These are phyloP conservation scores for Alternaria sp. DNA, from an alignment of 2,329 filamentous ascomycete species.

Conservation along the genomic window DNA sequence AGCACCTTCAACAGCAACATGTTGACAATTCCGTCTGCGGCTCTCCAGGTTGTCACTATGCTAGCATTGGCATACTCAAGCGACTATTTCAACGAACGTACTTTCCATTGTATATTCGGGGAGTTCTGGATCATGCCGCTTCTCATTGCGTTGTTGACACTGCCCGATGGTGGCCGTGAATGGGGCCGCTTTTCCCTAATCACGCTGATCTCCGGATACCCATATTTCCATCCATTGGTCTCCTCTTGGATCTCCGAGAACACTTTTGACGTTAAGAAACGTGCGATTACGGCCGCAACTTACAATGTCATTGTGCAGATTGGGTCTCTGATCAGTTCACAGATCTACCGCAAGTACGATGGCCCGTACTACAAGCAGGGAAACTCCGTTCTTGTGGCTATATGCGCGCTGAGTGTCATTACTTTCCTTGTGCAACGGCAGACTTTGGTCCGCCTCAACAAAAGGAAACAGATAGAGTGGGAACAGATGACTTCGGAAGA, in stretches of 20 bases:
- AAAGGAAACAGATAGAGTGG: slow-evolving; percentile 56
- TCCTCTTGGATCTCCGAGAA: slow-evolving; percentile 69
- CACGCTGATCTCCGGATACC: slow-evolving; percentile 49
- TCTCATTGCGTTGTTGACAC: slow-evolving; percentile 45
- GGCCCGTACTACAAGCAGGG: slow-evolving; percentile 61
- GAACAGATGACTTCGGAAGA: slow-evolving; percentile 57
- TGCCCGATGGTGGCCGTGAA: slow-evolving; percentile 43
- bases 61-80: slow-evolving; percentile 52
- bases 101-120: slow-evolving; percentile 55
- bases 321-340: slow-evolving; percentile 47
- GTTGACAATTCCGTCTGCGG: slow-evolving; percentile 51
- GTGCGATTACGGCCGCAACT: slow-evolving; percentile 68
- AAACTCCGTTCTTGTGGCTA: slow-evolving; percentile 59
- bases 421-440: slow-evolving; percentile 59
- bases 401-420: slow-evolving; percentile 56
- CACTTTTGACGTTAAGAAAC: slow-evolving; percentile 65
- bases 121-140: slow-evolving; percentile 53
- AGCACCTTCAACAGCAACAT: slow-evolving; percentile 53
- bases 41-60: slow-evolving; percentile 59
- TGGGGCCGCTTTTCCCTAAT: slow-evolving; percentile 50
- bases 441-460: slow-evolving; percentile 41
- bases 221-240: slow-evolving; percentile 62
- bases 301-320: slow-evolving; percentile 62
- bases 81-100: slow-evolving; percentile 59
- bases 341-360: slow-evolving; percentile 62